Evolutionary conservation across 768 basidiomycete genomes (phyloP).

Genomic region (Trametes sanguinea): DNA sequence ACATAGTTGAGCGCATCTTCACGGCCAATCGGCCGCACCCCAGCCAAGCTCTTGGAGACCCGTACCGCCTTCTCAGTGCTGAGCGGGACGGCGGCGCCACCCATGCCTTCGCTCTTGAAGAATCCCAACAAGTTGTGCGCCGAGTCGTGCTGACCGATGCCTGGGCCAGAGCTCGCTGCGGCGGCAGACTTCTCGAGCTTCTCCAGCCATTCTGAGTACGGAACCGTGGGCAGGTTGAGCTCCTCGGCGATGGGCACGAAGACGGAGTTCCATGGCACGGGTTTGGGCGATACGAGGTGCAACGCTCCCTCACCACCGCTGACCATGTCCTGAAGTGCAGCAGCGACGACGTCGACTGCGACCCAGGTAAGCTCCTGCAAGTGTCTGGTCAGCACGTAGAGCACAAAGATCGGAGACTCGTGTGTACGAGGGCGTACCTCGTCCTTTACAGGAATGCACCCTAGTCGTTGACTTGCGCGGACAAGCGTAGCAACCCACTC

Average conservation of each 20-base stretch:
- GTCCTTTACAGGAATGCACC: conserved; percentile 36
- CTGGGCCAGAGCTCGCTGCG: conserved; percentile 6
- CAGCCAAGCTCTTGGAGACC: conserved; percentile 12
- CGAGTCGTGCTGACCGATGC: conserved; percentile 14
- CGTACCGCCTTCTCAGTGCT: conserved; percentile 17
- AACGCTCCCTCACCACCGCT: conserved; percentile 27
- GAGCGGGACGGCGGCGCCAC: conserved; percentile 8
- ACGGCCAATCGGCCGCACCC: conserved; percentile 14
- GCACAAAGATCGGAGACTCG: background rate
- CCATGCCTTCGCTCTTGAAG: conserved; percentile 18
- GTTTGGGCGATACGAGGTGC: conserved; percentile 32
- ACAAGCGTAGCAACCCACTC: conserved; percentile 48
- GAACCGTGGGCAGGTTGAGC: conserved; percentile 25
- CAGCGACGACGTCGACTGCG: conserved; percentile 22
- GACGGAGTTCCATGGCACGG: conserved; percentile 27
- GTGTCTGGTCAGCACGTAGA: background rate
- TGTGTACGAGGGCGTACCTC: conserved; percentile 35
- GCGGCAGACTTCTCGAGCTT: conserved; percentile 16
- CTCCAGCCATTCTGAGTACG: conserved; percentile 29
- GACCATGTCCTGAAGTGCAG: conserved; percentile 21
- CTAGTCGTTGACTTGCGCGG: conserved; percentile 31
- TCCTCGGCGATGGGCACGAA: conserved; percentile 21
- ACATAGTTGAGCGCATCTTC: conserved; percentile 22
- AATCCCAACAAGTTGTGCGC: conserved; percentile 19
- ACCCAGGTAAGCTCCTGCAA: conserved; percentile 20